phyloP scores from a whole-genome alignment of 208 protist genomes.

The Wallacemonas sp. region DNA sequence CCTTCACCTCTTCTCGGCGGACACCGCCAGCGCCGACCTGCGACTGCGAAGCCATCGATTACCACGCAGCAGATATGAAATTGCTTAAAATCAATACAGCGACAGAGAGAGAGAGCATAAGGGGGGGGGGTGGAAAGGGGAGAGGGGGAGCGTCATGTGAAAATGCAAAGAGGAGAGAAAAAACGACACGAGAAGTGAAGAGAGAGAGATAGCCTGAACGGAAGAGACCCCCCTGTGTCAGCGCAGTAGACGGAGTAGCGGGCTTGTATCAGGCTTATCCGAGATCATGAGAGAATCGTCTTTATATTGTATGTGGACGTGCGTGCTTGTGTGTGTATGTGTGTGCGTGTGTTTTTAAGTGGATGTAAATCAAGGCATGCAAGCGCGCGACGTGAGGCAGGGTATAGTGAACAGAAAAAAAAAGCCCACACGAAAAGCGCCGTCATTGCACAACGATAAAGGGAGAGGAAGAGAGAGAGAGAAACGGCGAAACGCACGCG shows the following conservation, averaged over 20 bases:
- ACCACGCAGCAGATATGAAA: neutral
- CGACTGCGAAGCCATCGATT: neutral
- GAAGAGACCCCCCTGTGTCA: too few relatives aligned
- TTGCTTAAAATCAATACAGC: neutral
- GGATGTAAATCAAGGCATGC: too few relatives aligned
- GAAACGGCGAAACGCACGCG: too few relatives aligned
- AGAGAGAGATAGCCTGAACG: too few relatives aligned
- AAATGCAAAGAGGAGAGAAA: neutral
- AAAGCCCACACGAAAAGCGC: too few relatives aligned
- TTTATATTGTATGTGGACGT: too few relatives aligned
- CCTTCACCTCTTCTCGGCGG: constrained; percentile 59
- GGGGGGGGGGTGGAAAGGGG: neutral
- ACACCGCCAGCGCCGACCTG: neutral
- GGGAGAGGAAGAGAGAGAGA: neutral
- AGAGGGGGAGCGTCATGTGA: neutral
- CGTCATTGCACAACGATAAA: neutral
- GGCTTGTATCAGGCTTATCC: too few relatives aligned
- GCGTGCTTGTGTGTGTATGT: neutral
- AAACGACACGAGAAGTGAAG: neutral
- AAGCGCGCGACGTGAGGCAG: too few relatives aligned
- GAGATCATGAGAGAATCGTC: too few relatives aligned
- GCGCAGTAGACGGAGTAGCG: too few relatives aligned
- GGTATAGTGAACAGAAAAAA: too few relatives aligned
- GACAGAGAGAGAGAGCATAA: neutral
- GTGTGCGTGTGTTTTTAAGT: neutral